phyloP scores from a whole-genome alignment of 371 early-diverging fungal genomes.

The Mucor mucedo region DNA sequence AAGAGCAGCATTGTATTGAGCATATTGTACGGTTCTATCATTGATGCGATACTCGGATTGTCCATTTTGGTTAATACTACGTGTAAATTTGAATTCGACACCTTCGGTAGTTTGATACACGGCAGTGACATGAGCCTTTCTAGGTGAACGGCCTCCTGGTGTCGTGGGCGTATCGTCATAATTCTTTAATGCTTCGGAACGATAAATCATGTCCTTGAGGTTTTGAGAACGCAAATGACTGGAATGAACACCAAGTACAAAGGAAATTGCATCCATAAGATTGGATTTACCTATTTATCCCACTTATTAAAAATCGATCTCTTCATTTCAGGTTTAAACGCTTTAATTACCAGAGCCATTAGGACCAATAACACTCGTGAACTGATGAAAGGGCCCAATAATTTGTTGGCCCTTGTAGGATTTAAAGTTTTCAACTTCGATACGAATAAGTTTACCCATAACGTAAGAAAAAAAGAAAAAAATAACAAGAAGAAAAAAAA shows the following conservation, averaged over 20 bases:
- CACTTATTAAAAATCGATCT: neutral
- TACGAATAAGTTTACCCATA: constrained; percentile 84
- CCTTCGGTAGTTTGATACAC: constrained; percentile 73
- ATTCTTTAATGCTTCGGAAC: constrained; percentile 58
- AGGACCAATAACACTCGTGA: constrained; percentile 98
- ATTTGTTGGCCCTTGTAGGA: constrained; percentile 93
- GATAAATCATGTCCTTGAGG: constrained; percentile 91
- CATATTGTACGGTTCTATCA: constrained; percentile 67
- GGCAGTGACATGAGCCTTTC: constrained; percentile 78
- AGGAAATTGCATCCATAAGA: constrained; percentile 99
- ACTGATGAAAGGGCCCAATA: constrained; percentile 96
- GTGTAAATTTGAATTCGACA: constrained; percentile 62
- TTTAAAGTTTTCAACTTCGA: constrained; percentile 99
- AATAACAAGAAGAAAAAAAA: neutral
- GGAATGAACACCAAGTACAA: constrained; percentile 95
- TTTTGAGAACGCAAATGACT: constrained; percentile 87
- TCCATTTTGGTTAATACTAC: constrained; percentile 76
- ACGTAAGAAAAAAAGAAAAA: constrained; percentile 8
- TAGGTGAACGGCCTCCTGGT: constrained; percentile 42
- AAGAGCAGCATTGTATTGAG: constrained; percentile 78
- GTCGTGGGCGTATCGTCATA: constrained; percentile 23
- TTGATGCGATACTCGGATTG: constrained; percentile 91
- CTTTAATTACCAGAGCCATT: constrained; percentile 91
- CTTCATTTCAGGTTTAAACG: neutral
- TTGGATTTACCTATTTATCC: constrained; percentile 90